Conservation (phyloP, 139 green algal genomes). For the Coelastrella sp. region DNA sequence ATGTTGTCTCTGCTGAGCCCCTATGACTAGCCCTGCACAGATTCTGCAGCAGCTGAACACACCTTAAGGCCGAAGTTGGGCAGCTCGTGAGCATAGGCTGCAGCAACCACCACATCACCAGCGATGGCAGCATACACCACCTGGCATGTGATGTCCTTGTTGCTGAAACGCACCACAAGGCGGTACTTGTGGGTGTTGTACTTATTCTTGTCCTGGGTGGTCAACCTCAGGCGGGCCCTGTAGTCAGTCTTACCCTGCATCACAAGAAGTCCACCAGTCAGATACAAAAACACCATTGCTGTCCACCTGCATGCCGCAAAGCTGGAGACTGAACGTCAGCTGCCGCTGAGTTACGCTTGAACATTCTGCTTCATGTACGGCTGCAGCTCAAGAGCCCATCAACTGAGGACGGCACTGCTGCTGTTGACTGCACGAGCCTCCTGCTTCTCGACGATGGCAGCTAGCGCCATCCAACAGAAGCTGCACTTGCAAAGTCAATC, state of each 20-base stretch:
- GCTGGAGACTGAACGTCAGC: neutral
- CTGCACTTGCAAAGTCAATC: no score
- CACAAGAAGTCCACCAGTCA: no score
- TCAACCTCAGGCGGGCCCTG: constrained; percentile 90
- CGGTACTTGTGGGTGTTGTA: constrained; percentile 98
- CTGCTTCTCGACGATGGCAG: neutral
- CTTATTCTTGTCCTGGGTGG: constrained; percentile 99
- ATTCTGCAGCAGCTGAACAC: no score
- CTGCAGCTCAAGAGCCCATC: neutral
- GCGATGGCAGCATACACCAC: constrained; percentile 95
- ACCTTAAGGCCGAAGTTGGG: constrained; percentile 91
- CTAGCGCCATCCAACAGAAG: neutral
- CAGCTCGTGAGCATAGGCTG: constrained; percentile 96
- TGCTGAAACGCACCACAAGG: constrained; percentile 89
- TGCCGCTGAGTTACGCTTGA: neutral
- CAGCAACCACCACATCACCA: constrained; percentile 90
- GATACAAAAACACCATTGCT: no score
- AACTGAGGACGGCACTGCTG: neutral
- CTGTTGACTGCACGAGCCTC: neutral
- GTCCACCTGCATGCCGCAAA: neutral
- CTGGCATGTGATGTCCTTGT: constrained; percentile 92
- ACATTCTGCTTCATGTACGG: neutral
- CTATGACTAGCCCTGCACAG: no score
- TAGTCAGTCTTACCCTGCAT: constrained; percentile 97
- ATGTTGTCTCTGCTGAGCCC: no score